A percentile compares a stretch with the other conserved stretches of the same genome.
These are phyloP conservation scores for Suillus cothurnatus DNA, from an alignment of 768 basidiomycete species.

Conservation along the genomic window DNA sequence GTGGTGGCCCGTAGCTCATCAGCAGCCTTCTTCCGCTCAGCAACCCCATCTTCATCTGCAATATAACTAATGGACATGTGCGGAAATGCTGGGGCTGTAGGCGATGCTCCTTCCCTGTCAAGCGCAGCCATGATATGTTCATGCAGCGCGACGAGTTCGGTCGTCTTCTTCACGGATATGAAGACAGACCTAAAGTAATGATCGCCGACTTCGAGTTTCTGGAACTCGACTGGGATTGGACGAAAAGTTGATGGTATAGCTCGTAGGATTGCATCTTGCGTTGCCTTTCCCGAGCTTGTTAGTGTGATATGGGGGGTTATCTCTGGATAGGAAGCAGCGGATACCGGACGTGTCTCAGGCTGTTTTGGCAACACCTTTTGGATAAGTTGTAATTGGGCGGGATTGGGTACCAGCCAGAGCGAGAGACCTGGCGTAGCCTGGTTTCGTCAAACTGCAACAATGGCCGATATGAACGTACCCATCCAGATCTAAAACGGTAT, in stretches of 20 bases:
- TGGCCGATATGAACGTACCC: neutral
- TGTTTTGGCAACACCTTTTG: slow-evolving; percentile 48
- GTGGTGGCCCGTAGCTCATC: slow-evolving; percentile 42
- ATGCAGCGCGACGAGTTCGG: slow-evolving; percentile 52
- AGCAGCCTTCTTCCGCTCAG: slow-evolving; percentile 52
- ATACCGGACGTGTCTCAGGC: slow-evolving; percentile 10
- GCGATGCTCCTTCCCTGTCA: slow-evolving; percentile 37
- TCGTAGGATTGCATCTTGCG: slow-evolving; percentile 33
- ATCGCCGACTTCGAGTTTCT: slow-evolving; percentile 54
- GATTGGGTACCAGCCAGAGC: slow-evolving; percentile 70
- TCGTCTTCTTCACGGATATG: slow-evolving; percentile 48
- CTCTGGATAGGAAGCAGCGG: slow-evolving; percentile 52
- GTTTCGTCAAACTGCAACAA: slow-evolving; percentile 22
- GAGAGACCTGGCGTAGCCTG: slow-evolving; percentile 47
- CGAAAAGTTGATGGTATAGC: slow-evolving; percentile 40
- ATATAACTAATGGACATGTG: slow-evolving; percentile 80
- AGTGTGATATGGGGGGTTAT: slow-evolving; percentile 78
- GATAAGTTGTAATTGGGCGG: slow-evolving; percentile 45
- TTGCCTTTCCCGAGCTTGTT: slow-evolving; percentile 21
- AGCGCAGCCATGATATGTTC: slow-evolving; percentile 42
- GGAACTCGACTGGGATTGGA: slow-evolving; percentile 49
- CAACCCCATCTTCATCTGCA: slow-evolving; percentile 57
- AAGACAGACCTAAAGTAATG: slow-evolving; percentile 77
- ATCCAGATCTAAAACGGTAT: neutral
- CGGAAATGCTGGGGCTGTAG: slow-evolving; percentile 60